Percentiles rank a stretch among this genome's conserved stretches.
Evolutionary conservation across 176 grass and related monocot genomes (phyloP).

Genomic region (Hordeum vulgare): DNA sequence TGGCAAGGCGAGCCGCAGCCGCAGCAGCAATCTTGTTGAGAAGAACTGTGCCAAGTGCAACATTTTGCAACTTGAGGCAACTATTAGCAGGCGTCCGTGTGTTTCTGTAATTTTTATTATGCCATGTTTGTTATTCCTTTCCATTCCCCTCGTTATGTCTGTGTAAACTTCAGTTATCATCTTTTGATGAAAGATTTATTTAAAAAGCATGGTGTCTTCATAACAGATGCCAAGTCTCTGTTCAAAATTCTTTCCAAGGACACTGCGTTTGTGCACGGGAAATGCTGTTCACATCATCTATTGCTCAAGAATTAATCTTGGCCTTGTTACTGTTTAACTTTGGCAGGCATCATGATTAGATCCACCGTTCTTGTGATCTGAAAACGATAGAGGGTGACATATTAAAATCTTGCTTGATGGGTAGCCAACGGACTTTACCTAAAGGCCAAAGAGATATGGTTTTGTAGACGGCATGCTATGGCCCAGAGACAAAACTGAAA

Average conservation of each 20-base stretch:
- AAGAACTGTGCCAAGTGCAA: neutral
- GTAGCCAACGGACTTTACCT: neutral
- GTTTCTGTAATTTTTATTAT: neutral
- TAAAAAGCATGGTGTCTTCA: neutral
- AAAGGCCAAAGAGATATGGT: neutral
- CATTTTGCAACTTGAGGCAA: neutral
- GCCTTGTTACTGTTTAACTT: neutral
- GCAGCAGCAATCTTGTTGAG: slow-evolving; percentile 10
- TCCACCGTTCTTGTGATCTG: neutral
- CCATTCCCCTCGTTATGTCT: neutral
- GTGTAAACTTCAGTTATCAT: neutral
- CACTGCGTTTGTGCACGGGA: neutral
- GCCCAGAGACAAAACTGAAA: neutral
- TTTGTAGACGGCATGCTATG: neutral
- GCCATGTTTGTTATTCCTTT: neutral
- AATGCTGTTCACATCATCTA: neutral
- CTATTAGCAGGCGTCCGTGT: slow-evolving; percentile 5
- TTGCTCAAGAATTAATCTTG: neutral
- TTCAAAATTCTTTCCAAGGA: neutral
- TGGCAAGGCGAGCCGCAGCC: slow-evolving; percentile 81
- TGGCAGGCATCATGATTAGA: neutral
- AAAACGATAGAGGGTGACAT: neutral
- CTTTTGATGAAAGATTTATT: slow-evolving; percentile 9
- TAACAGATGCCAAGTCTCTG: neutral
- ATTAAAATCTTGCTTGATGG: neutral